A percentile compares a stretch with the other conserved stretches of the same genome.
Conservation (phyloP, 106 monocot genomes). For the Apostasia ramifera region DNA sequence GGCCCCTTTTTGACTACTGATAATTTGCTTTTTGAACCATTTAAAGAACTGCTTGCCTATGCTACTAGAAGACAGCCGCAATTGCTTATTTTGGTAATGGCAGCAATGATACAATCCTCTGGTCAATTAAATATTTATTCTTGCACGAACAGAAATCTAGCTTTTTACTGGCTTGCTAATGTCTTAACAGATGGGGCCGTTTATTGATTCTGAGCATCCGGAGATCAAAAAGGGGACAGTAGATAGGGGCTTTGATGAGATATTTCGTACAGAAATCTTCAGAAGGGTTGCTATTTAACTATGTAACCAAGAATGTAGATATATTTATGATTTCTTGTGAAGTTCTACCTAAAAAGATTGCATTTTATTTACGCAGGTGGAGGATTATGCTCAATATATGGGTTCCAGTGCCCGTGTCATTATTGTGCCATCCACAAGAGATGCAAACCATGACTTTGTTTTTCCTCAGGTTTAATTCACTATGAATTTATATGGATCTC, state of each 20-base stretch:
- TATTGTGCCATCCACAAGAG: conserved; percentile 84
- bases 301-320: background rate
- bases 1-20: conserved; percentile 93
- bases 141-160: background rate
- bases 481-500: background rate
- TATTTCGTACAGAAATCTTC: conserved; percentile 70
- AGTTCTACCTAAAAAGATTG: background rate
- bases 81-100: conserved; percentile 71
- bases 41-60: conserved; percentile 86
- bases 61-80: conserved; percentile 84
- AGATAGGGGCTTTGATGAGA: conserved; percentile 66
- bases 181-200: conserved; percentile 77
- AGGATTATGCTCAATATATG: conserved; percentile 72
- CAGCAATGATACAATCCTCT: background rate
- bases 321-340: background rate
- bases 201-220: conserved; percentile 95
- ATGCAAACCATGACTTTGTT: conserved; percentile 90
- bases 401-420: conserved; percentile 61
- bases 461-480: conserved; percentile 77
- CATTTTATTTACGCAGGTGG: conserved; percentile 35
- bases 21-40: conserved; percentile 92
- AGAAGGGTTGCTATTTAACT: conserved; percentile 36
- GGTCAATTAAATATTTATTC: background rate
- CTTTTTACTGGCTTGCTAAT: background rate
- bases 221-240: conserved; percentile 81